Evolutionary conservation across 805 yeast genomes (phyloP).

Genomic region (Spathaspora hagerdaliae): DNA sequence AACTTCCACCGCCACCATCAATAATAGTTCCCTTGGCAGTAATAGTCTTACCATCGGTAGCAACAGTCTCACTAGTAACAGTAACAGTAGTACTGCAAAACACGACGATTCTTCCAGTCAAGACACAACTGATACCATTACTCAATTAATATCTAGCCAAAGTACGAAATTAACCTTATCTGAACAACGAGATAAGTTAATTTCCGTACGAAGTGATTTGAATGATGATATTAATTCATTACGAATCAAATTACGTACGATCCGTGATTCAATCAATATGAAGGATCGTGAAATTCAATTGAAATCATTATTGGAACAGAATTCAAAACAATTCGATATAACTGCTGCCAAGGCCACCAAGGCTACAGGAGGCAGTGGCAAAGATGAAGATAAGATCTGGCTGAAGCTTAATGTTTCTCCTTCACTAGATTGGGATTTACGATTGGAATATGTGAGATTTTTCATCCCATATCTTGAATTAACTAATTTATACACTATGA

Average conservation of each 20-base stretch:
- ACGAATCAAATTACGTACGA: slow-evolving; percentile 8
- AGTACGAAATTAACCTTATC: slow-evolving; percentile 2
- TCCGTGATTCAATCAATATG: slow-evolving; percentile 11
- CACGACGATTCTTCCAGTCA: too few relatives aligned
- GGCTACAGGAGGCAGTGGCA: too few relatives aligned
- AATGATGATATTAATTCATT: slow-evolving; percentile 1
- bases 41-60: too few relatives aligned
- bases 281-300: slow-evolving; percentile 12
- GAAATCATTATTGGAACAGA: slow-evolving; percentile 17
- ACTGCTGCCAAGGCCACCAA: too few relatives aligned
- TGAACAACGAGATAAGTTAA: slow-evolving; percentile 1
- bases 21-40: too few relatives aligned
- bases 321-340: slow-evolving; percentile 7
- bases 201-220: slow-evolving; percentile 1
- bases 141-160: not conserved
- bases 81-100: too few relatives aligned
- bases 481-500: slow-evolving; percentile 10
- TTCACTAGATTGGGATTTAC: slow-evolving; percentile 26
- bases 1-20: too few relatives aligned
- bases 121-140: too few relatives aligned
- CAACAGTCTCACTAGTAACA: too few relatives aligned
- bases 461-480: slow-evolving; percentile 25
- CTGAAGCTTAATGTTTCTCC: slow-evolving; percentile 31
- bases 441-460: slow-evolving; percentile 19
- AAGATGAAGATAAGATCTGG: slow-evolving; percentile 17